phyloP scores from a whole-genome alignment of 257 asterid genomes.

The Salvia rosmarinus region DNA sequence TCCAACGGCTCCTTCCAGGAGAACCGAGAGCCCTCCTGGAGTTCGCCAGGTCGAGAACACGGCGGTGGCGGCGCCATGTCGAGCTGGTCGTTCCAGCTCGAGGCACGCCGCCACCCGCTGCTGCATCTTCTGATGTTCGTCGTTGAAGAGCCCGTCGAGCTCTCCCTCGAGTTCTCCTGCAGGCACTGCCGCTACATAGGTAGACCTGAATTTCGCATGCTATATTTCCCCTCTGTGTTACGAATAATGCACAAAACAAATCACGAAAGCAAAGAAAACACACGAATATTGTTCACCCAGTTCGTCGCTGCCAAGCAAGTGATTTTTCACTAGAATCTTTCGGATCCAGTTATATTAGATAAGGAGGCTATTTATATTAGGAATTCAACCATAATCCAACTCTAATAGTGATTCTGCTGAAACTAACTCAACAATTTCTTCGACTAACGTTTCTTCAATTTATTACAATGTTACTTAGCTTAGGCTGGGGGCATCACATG shows the following conservation, averaged over 20 bases:
- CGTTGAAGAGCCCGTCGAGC: constrained; percentile 83
- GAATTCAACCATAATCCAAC: too few species aligned
- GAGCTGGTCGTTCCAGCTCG: constrained; percentile 89
- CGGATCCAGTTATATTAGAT: too few species aligned
- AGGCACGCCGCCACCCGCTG: constrained; percentile 75
- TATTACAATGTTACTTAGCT: constrained; percentile 39
- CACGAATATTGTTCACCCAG: too few species aligned
- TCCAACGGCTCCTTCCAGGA: constrained; percentile 68
- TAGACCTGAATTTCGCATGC: constrained; percentile 35
- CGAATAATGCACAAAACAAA: too few species aligned
- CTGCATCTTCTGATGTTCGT: constrained; percentile 71
- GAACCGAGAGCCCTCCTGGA: constrained; percentile 74
- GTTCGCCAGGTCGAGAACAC: constrained; percentile 55
- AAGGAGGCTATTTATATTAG: too few species aligned
- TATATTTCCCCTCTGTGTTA: too few species aligned
- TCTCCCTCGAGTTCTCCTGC: constrained; percentile 66
- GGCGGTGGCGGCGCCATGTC: constrained; percentile 50
- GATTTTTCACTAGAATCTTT: too few species aligned
- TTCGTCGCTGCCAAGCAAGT: too few species aligned
- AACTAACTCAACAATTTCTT: background rate
- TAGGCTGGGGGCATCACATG: constrained; percentile 97
- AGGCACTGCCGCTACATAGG: constrained; percentile 88
- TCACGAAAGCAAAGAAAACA: too few species aligned
- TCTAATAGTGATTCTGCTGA: too few species aligned
- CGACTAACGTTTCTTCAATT: background rate